These are phyloP conservation scores for Aureobasidium sp. DNA, from an alignment of 2,329 filamentous ascomycete species.

Conservation along the genomic window DNA sequence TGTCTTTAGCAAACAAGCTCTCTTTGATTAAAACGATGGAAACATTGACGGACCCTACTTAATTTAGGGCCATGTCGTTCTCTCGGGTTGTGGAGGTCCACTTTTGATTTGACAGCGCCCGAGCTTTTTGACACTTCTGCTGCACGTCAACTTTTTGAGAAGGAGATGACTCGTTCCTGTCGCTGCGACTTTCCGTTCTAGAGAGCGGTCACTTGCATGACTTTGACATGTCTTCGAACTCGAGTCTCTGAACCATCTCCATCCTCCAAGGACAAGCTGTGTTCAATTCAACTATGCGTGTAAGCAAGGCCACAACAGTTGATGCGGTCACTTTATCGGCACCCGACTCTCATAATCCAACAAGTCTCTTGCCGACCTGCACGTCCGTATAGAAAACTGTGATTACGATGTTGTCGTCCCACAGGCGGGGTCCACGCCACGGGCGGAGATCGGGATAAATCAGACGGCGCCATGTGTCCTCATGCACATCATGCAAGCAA, in stretches of 20 bases:
- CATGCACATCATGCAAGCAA: conserved; percentile 9
- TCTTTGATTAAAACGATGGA: neutral
- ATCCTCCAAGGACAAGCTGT: neutral
- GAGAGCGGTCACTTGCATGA: neutral
- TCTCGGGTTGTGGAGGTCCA: neutral
- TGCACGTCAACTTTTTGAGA: conserved; percentile 4
- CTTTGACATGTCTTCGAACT: neutral
- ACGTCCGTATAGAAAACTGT: neutral
- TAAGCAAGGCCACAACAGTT: neutral
- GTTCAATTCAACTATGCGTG: neutral
- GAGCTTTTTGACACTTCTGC: conserved; percentile 2
- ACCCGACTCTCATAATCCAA: neutral
- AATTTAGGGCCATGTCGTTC: conserved; percentile 8
- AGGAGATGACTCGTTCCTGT: neutral
- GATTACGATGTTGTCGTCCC: neutral
- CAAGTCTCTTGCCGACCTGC: neutral
- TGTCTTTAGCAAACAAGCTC: neutral
- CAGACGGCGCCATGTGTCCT: conserved; percentile 5
- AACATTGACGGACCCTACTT: neutral
- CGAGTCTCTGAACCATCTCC: neutral
- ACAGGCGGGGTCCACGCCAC: neutral
- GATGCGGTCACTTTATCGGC: neutral
- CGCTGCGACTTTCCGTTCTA: neutral
- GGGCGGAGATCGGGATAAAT: neutral
- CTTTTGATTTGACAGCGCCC: conserved; percentile 8